Evolutionary conservation across 768 basidiomycete species (phyloP), one percentile per base, ranked within the genome.

Genomic region (Suillus tomentosus): DNA sequence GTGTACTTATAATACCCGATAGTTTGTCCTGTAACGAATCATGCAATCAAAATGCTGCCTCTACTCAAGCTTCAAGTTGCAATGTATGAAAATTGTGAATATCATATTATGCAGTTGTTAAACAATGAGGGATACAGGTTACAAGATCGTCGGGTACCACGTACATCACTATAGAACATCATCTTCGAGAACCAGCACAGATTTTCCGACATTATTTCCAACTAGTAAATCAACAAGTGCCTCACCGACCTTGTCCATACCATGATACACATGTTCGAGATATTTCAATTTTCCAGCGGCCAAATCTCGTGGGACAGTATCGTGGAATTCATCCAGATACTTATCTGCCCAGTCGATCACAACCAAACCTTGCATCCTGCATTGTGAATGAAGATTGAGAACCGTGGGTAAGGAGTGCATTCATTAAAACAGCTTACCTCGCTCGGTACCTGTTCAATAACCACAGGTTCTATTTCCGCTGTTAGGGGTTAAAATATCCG

Each of bases 241-340:
- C 50, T 80, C 75, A 5, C 76, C 78, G 4, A 70, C 76, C 19
- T 69, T 69, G 42, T 82, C 82, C 42, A 87, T 72, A 2, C 85
- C 85, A 7, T 72, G 69, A 10, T 71, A 77, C 1, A 84, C 62
- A 48, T 85, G 79, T 65, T 87, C 86, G 9, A 66, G 72, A 55
- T 80, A 78, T 69, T 82, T 83, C 58, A 86, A 64, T 68, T 84
- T 78, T 3, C 85, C 84, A 3, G 70, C 76, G 4, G 77, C 80
- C 39, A 87, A 67, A 50, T 75, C 72, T 5, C 71, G 69, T 5
- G 84, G 80, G 3, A 86, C 60, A 5, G 71, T 75, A 11, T 70
- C 70, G 59, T 79, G 79, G 72, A 87, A 87, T 7, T 75, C 79
- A 8, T 74, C 73, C 3, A 61, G 53, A 70, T 81, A 79, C 66